A percentile compares a stretch with the other conserved stretches of the same genome.
phyloP scores from a whole-genome alignment of 116 monocot species.

The Posidonia oceanica region DNA sequence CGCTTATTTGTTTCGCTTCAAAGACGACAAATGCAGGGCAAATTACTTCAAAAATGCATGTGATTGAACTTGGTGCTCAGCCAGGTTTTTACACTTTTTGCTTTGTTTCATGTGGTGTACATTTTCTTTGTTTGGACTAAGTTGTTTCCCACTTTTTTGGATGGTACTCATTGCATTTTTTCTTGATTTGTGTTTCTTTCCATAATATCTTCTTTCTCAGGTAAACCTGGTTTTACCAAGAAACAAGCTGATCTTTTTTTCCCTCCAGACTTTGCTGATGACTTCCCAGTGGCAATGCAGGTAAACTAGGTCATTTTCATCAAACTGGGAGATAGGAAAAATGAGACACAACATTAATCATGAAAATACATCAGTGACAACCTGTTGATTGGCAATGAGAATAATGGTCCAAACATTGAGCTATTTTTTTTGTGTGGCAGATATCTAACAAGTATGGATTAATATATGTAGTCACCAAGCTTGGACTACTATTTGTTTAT shows the following conservation, averaged over 20 bases:
- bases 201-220: conserved; percentile 20
- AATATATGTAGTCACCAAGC: conserved; percentile 98
- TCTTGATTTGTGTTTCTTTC: neutral
- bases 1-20: conserved; percentile 90
- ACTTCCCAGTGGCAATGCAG: conserved; percentile 98
- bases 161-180: neutral
- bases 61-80: conserved; percentile 98
- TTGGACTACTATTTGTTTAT: conserved; percentile 96
- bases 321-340: neutral
- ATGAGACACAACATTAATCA: neutral
- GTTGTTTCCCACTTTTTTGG: neutral
- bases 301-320: conserved; percentile 10
- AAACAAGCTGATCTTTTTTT: conserved; percentile 99
- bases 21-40: conserved; percentile 90
- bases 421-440: conserved; percentile 30
- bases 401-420: neutral
- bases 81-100: conserved; percentile 41
- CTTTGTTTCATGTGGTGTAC: conserved; percentile 6
- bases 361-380: neutral
- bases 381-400: too few relatives aligned
- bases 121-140: neutral
- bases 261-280: conserved; percentile 98
- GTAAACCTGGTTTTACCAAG: conserved; percentile 93
- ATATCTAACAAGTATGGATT: conserved; percentile 88
- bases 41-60: conserved; percentile 90